A percentile compares a stretch with the other conserved stretches of the same genome.
phyloP scores from a whole-genome alignment of 2,329 filamentous ascomycete genomes.

The Chaetomium olivaceum region DNA sequence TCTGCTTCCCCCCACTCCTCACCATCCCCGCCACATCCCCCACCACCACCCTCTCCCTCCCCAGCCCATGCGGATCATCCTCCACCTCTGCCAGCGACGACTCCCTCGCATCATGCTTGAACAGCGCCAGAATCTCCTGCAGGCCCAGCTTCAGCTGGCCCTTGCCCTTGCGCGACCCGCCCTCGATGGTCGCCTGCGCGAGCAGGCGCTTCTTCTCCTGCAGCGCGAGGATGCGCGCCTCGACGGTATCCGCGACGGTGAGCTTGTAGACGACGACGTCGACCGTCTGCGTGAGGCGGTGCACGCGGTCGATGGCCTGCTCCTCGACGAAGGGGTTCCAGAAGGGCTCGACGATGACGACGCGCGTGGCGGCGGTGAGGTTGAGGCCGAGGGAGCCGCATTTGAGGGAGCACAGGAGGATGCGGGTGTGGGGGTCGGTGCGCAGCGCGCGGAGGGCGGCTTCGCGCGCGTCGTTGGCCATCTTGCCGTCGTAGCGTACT shows the following conservation, averaged over 20 bases:
- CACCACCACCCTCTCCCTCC: conserved; percentile 17
- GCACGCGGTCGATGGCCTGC: conserved; percentile 96
- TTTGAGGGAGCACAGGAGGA: conserved; percentile 89
- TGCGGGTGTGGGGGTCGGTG: conserved; percentile 70
- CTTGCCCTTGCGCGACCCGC: conserved; percentile 65
- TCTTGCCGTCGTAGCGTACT: conserved; percentile 89
- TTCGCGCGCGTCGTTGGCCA: conserved; percentile 92
- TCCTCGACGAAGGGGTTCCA: conserved; percentile 99
- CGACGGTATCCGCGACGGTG: conserved; percentile 81
- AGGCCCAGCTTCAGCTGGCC: conserved; percentile 76
- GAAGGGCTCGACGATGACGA: conserved; percentile 95
- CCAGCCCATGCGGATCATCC: neutral
- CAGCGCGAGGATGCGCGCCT: conserved; percentile 90
- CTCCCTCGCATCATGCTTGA: conserved; percentile 60
- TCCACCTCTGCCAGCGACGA: neutral
- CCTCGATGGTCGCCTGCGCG: conserved; percentile 89
- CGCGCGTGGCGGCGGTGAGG: conserved; percentile 86
- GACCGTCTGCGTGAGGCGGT: conserved; percentile 94
- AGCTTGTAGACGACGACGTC: conserved; percentile 96
- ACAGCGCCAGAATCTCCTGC: conserved; percentile 90
- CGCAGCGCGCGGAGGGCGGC: conserved; percentile 77
- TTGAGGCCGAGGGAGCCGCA: conserved; percentile 93
- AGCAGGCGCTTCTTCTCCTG: conserved; percentile 92
- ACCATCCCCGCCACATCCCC: conserved; percentile 24
- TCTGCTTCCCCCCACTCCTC: conserved; percentile 6